These are phyloP conservation scores for Phyllachora maydis DNA, from an alignment of 2,329 filamentous ascomycete genomes.

Conservation along the genomic window DNA sequence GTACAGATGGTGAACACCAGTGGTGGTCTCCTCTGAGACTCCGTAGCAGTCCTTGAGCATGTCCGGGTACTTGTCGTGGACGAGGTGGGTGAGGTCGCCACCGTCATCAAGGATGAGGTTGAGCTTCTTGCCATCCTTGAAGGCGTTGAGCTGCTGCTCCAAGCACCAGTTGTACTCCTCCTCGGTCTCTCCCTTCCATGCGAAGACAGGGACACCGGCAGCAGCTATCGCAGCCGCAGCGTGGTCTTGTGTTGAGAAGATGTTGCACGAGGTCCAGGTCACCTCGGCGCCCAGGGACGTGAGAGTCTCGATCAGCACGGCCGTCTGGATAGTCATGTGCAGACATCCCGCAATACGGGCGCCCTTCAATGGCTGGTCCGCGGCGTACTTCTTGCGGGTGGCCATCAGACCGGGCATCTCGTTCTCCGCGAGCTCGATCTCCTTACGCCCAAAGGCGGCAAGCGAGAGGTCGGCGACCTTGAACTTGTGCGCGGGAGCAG, in stretches of 20 bases:
- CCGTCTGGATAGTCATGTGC: slow-evolving; percentile 99
- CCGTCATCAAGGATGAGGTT: slow-evolving; percentile 99
- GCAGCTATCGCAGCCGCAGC: slow-evolving; percentile 95
- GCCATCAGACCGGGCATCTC: slow-evolving; percentile 98
- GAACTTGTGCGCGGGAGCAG: slow-evolving; percentile 78
- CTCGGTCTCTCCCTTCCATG: slow-evolving; percentile 82
- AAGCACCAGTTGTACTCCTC: slow-evolving; percentile 99
- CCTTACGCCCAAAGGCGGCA: slow-evolving; percentile 94
- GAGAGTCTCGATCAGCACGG: slow-evolving; percentile 97
- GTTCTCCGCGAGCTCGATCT: slow-evolving; percentile 94
- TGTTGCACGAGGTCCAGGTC: slow-evolving; percentile 98
- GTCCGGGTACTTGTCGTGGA: slow-evolving; percentile 97
- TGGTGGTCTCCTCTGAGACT: slow-evolving; percentile 98
- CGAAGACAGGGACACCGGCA: slow-evolving; percentile 67
- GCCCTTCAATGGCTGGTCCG: slow-evolving; percentile 82
- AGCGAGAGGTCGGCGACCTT: slow-evolving; percentile 98
- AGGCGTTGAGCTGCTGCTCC: slow-evolving; percentile 91
- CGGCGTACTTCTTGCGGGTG: slow-evolving; percentile 77
- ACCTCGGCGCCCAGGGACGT: slow-evolving; percentile 88
- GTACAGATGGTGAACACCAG: slow-evolving; percentile 98
- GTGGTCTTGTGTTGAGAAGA: slow-evolving; percentile 98
- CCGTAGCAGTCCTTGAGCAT: slow-evolving; percentile 96
- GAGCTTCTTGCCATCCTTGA: slow-evolving; percentile 90
- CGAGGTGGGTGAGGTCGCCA: slow-evolving; percentile 87
- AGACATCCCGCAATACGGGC: slow-evolving; percentile 94